A percentile compares a stretch with the other conserved stretches of the same genome.
phyloP scores from a whole-genome alignment of 164 flowering plant species.

The Buxus sempervirens region DNA sequence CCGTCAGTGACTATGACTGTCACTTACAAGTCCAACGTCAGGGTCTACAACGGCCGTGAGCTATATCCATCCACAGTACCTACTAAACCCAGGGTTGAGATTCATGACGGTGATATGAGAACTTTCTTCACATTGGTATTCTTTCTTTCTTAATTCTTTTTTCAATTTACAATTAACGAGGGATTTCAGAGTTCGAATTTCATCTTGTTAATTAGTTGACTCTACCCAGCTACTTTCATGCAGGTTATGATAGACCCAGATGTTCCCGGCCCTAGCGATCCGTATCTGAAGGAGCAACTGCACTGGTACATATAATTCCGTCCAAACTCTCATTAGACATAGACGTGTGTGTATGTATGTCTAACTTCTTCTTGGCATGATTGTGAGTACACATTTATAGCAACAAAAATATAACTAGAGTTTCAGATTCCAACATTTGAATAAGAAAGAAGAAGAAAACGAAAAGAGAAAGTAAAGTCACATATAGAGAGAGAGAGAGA shows the following conservation, averaged over 20 bases:
- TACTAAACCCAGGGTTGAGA: slow-evolving; percentile 55
- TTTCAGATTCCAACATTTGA: not conserved
- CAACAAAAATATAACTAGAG: too few relatives aligned
- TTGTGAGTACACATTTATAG: too few relatives aligned
- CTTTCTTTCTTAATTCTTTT: not conserved
- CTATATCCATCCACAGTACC: slow-evolving; percentile 54
- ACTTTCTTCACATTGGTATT: slow-evolving; percentile 78
- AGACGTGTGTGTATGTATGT: not conserved
- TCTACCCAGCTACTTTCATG: not conserved
- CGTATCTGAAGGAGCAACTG: slow-evolving; percentile 65
- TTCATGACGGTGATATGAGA: slow-evolving; percentile 73
- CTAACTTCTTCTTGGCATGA: not conserved
- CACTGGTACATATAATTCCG: slow-evolving; percentile 47
- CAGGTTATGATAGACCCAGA: slow-evolving; percentile 83
- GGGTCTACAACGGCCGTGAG: slow-evolving; percentile 73
- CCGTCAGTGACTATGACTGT: slow-evolving; percentile 53
- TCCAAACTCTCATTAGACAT: not conserved
- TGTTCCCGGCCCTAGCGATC: slow-evolving; percentile 89
- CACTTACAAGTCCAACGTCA: slow-evolving; percentile 40
- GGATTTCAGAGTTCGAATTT: too few relatives aligned
- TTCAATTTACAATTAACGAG: not conserved
- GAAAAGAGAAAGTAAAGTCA: not conserved
- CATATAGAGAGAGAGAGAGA: not conserved
- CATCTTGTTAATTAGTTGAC: not conserved
- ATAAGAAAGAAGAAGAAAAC: not conserved